phyloP scores from a whole-genome alignment of 163 green algal species.

The Picocystis sp. region DNA sequence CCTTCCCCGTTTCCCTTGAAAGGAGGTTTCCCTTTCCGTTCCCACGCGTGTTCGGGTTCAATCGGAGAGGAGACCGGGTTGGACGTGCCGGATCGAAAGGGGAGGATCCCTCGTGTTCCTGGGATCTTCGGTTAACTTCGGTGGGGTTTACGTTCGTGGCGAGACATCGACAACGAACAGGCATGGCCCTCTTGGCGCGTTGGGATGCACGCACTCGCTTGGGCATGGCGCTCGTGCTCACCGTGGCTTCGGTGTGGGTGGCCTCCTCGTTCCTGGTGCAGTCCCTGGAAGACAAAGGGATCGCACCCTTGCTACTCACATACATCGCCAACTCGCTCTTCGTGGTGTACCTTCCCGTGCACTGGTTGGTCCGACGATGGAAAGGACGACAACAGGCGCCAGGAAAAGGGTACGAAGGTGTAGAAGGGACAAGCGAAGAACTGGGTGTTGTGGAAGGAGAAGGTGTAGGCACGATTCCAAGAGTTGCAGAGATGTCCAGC shows the following conservation, averaged over 20 bases:
- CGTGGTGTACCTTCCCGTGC: slow-evolving; percentile 59
- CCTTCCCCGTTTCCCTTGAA: too few species aligned
- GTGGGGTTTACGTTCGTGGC: too few species aligned
- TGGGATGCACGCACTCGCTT: too few species aligned
- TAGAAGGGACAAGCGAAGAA: not conserved
- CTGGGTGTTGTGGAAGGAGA: not conserved
- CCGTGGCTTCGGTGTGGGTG: slow-evolving; percentile 45
- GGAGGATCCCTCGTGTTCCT: too few species aligned
- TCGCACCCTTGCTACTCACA: slow-evolving; percentile 63
- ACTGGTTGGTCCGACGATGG: not conserved
- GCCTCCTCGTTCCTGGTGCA: slow-evolving; percentile 56
- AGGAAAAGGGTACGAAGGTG: not conserved
- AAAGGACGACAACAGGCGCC: not conserved
- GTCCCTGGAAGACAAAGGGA: slow-evolving; percentile 33
- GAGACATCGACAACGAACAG: too few species aligned
- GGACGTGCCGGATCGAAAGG: too few species aligned
- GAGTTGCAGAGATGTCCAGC: not conserved
- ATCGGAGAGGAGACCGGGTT: too few species aligned
- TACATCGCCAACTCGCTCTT: slow-evolving; percentile 82
- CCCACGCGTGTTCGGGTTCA: too few species aligned
- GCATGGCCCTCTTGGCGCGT: too few species aligned
- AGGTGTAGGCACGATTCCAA: not conserved
- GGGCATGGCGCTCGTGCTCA: not conserved
- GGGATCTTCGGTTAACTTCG: too few species aligned
- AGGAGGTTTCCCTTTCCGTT: too few species aligned